A percentile compares a stretch with the other conserved stretches of the same genome.
Evolutionary conservation across 192 early-diverging fungal species (phyloP).

Genomic region (Linnemannia elongata): DNA sequence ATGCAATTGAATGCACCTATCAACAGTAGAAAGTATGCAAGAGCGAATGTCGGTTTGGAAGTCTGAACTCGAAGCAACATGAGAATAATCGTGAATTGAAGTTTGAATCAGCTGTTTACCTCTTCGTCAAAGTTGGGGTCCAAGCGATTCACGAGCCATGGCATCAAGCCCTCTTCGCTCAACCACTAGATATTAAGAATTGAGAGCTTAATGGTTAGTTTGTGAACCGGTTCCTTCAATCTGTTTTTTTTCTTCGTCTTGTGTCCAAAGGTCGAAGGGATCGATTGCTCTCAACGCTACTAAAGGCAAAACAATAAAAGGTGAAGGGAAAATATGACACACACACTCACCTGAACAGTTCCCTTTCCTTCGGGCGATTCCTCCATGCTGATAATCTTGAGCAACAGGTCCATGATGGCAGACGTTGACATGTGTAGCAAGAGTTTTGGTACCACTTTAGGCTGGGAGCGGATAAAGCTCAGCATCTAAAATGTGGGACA

Average conservation of each 20-base stretch:
- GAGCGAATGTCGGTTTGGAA: neutral
- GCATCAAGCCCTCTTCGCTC: conserved; percentile 82
- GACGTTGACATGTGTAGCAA: conserved; percentile 89
- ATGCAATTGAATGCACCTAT: conserved; percentile 82
- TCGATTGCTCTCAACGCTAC: neutral
- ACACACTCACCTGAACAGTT: conserved; percentile 76
- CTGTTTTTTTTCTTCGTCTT: neutral
- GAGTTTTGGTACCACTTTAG: conserved; percentile 81
- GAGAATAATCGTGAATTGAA: neutral
- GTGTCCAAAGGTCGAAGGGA: neutral
- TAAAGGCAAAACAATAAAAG: neutral
- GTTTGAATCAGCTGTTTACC: conserved; percentile 49
- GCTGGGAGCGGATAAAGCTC: conserved; percentile 84
- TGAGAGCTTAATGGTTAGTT: neutral
- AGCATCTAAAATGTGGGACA: conserved; percentile 73
- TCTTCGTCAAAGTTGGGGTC: conserved; percentile 87
- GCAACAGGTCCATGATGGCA: conserved; percentile 90
- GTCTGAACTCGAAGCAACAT: neutral
- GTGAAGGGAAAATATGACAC: neutral
- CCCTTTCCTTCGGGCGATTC: conserved; percentile 89
- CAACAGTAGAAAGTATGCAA: neutral
- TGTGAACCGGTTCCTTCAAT: neutral
- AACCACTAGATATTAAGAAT: conserved; percentile 77
- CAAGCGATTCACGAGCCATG: conserved; percentile 80
- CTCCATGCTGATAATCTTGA: conserved; percentile 94